Base-by-base conservation (phyloP, 306 rosid genomes). In the Lotus japonicus region DNA sequence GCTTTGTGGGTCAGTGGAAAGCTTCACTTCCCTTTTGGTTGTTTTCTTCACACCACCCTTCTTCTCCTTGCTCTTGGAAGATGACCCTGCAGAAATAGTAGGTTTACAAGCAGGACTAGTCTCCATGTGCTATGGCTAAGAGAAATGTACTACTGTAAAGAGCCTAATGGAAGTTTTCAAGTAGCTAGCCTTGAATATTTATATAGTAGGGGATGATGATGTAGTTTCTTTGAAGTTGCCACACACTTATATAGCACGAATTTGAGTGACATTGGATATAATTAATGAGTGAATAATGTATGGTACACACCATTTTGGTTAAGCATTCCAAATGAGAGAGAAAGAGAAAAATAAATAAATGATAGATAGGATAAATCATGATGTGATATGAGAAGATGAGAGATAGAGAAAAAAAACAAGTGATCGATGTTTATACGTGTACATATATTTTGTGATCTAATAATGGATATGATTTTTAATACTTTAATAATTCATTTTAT, bases 1-100 rank as follows among this genome's bases (percentile, higher is more conserved):
- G 70, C 98, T 89, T 36, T 92, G 98, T 10, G 98, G 97, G 57
- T 92, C 97, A 1, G 94, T 92, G 0, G 98, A 92, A 7, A 92
- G 95, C 79, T 73, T 88, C 87, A 84, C 55, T 73, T 75, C 77
- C 5, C 42, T 3, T 7, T 38, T 38, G 42, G 19, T 68, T 83
- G 68, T 72, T 50, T 80, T 77, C 53, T 45, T 80, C 82, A 9
- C 48, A 48, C 55, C 14, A 31, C 36, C 36, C 36, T 31, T 31
- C 36, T 74, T 69, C 76, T 59, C 51, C 12, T 54, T 73, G 55
- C 35, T 71, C 28, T 62, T 78, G 1, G 88, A 80, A 18, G 83
- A 80, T 46, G 85, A 79, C 9, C 80, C 77, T 45, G 58, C 46
- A 9, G 82, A 52, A n/a, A 83, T 51, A 26, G 77, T 43, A 16